Evolutionary conservation across 371 early-diverging fungal species (phyloP).

Genomic region (Blyttiomyces sp.): DNA sequence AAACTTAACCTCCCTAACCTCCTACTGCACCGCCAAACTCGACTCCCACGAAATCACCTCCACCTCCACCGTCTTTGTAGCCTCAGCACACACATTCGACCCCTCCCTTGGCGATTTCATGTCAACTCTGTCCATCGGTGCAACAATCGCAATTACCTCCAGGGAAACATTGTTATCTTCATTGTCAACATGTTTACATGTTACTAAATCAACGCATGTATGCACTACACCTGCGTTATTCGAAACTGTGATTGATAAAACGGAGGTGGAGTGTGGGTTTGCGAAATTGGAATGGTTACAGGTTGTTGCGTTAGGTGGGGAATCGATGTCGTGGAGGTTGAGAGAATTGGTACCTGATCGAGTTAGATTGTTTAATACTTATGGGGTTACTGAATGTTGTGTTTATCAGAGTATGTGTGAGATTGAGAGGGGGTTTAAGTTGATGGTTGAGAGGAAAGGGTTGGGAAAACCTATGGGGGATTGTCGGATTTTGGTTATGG

Average conservation of each 20-base stretch:
- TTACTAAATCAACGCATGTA: constrained; percentile 19
- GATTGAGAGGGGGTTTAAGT: not conserved
- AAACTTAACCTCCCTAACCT: constrained; percentile 16
- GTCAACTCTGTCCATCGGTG: constrained; percentile 20
- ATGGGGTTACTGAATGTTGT: constrained; percentile 37
- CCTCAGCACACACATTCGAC: constrained; percentile 35
- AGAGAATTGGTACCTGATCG: constrained; percentile 13
- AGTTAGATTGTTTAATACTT: constrained; percentile 32
- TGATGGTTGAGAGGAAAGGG: not conserved
- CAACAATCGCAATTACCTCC: constrained; percentile 17
- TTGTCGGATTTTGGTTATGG: constrained; percentile 21
- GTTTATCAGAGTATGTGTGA: constrained; percentile 30
- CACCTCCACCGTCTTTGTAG: constrained; percentile 15
- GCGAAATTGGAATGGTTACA: constrained; percentile 1
- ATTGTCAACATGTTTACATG: constrained; percentile 9
- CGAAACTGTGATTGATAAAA: constrained; percentile 11
- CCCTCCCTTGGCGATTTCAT: constrained; percentile 32
- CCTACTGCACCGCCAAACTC: constrained; percentile 25
- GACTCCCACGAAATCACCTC: constrained; percentile 10
- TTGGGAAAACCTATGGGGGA: constrained; percentile 22
- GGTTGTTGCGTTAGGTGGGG: constrained; percentile 36
- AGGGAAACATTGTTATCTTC: constrained; percentile 2
- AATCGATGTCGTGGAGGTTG: constrained; percentile 20
- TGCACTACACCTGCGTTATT: constrained; percentile 30
- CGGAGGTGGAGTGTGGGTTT: not conserved